Base-by-base conservation (phyloP, 768 basidiomycete genomes). In the Cyclocybe aegerita region DNA sequence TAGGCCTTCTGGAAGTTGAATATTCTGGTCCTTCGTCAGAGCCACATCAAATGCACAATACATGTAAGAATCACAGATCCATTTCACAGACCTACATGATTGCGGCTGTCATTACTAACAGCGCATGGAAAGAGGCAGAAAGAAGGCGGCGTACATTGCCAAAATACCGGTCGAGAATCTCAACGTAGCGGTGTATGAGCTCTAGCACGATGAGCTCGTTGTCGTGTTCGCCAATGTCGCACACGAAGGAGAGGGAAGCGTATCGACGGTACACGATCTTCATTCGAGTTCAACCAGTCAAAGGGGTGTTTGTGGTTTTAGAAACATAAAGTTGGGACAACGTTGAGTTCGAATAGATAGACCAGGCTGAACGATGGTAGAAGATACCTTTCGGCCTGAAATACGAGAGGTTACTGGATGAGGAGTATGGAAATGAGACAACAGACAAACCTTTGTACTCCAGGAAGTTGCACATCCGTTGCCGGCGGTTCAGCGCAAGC, bases 1-100 rank as follows among this genome's bases (percentile, higher is more conserved):
- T 93, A 97, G 1, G 95, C 96, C 67, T 93, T 91, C 65, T 98
- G 90, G 66, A 98, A 98, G 73, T 97, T 97, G 81, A 97, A 98
- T 58, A 98, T 96, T 46, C 92, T 94, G 58, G 31, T 23, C 8
- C 23, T 14, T 30, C 12, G 9, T 39, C 17, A 36, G 36, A 23
- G 46, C 32, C 32, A 42, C 14, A 44, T 15, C 35, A 48, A 16
- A 16, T n/a, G 15, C 12, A 15, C 36, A 29, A 45, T 11, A 49
- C 14, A 30, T 30, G 39, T 38, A 35, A 17, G 16, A 56, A 83
- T 65, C 64, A 94, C 92, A 98, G 73, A 68, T 98, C 96, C 49
- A 98, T 74, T 66, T 98, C 96, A 72, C 88, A 90, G 29, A 91
- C 89, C 89, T 90, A 39, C 11, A 49, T 74, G 74, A 50, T 74